Base-by-base conservation (phyloP, 345 rosid species). In the Bruguiera parviflora region DNA sequence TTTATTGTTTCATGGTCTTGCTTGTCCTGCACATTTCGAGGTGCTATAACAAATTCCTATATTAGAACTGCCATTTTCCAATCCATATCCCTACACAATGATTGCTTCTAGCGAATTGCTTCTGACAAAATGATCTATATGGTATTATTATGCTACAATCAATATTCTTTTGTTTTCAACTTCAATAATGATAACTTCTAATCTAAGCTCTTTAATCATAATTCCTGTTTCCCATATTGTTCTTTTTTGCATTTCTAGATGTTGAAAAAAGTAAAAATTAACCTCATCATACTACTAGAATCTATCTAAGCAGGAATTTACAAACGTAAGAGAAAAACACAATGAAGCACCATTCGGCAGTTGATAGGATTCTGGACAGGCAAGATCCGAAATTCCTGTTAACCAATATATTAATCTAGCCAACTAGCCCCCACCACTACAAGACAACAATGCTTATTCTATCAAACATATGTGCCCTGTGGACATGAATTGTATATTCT, bases 141-240 rank as follows among this genome's bases (percentile, higher is more conserved):
- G 53, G 27, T 51, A 57, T 53, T 25, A 55, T 58, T 8, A 25
- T 68, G 56, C 62, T 60, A 25, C 55, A 61, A 67, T 43, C 25
- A 21, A 24, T 58, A 47, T 25, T 35, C 25, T 58, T 32, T 18
- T 46, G 29, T 21, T 43, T 52, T 53, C 28, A 47, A 33, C 22
- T 32, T 35, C 15, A 59, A 59, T 72, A 63, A 69, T 62, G 63
- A 62, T 32, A 31, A 69, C 77, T 69, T 65, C 67, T 24, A 32
- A 28, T 39, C 27, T 62, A 72, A 62, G 72, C 56, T 27, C n/a
- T 49, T 56, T 22, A 59, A 64, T 56, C 16, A 69, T 64, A 0
- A 71, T 59, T 65, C 21, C 29, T 51, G 61, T 56, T 53, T 47
- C 24, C 18, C 29, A 20, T 8, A 61, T 70, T 8, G 39, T 35